Evolutionary conservation across 345 rosid genomes (phyloP).

Genomic region (Boechera divaricarpa): DNA sequence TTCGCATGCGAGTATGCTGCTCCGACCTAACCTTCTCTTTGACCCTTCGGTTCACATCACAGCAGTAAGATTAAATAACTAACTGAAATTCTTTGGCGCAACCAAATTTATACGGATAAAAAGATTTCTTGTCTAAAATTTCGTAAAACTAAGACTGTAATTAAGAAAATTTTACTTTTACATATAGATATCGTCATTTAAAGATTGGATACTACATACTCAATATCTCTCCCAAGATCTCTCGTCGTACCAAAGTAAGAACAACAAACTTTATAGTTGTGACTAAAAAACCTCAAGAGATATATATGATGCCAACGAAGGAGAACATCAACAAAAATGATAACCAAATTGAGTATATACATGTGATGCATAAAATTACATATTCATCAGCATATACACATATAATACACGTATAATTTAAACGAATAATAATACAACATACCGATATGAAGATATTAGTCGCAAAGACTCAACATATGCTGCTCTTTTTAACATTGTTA

Average conservation of each 20-base stretch:
- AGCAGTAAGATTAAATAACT: constrained; percentile 23
- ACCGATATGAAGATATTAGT: constrained; percentile 35
- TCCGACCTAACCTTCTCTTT: constrained; percentile 43
- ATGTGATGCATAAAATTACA: neutral
- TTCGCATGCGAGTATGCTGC: constrained; percentile 20
- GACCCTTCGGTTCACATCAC: constrained; percentile 42
- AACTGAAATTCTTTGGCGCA: constrained; percentile 17
- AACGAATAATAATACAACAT: constrained; percentile 7
- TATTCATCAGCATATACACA: constrained; percentile 15
- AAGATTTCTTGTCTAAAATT: neutral
- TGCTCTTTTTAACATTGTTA: neutral
- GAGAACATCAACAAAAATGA: neutral
- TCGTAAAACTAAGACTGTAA: neutral
- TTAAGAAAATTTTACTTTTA: neutral
- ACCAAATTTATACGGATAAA: constrained; percentile 12
- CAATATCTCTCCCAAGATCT: constrained; percentile 6
- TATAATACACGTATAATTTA: neutral
- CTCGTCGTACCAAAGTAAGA: constrained; percentile 6
- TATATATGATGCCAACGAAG: neutral
- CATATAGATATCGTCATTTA: neutral
- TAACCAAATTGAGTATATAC: neutral
- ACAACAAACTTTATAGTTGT: constrained; percentile 23
- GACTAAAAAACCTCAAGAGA: neutral
- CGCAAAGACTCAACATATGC: constrained; percentile 23
- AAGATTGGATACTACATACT: neutral